Percentiles rank a stretch among this genome's conserved stretches.
Conservation (phyloP, 164 flowering plant genomes). For the Vitis amurensis region DNA sequence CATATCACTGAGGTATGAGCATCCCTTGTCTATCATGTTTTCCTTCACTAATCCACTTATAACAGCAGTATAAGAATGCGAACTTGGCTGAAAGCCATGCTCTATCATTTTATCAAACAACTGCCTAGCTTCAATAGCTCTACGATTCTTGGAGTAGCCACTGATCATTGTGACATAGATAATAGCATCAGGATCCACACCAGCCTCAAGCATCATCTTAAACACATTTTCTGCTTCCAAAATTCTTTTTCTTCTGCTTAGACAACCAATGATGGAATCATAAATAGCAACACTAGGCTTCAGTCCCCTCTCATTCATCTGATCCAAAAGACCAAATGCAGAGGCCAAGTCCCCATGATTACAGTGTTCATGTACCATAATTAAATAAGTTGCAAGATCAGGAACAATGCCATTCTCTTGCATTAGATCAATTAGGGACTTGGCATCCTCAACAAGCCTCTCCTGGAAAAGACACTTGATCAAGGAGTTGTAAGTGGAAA, state of each 20-base stretch:
- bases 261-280: conserved; percentile 45
- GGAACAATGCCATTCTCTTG: conserved; percentile 39
- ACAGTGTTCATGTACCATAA: conserved; percentile 50
- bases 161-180: conserved; percentile 57
- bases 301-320: conserved; percentile 48
- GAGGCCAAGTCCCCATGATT: conserved; percentile 37
- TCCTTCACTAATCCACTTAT: conserved; percentile 59
- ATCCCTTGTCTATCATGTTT: conserved; percentile 49
- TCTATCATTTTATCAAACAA: conserved; percentile 53
- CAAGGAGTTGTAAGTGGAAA: conserved; percentile 60
- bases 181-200: conserved; percentile 50
- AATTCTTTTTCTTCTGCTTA: conserved; percentile 44
- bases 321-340: conserved; percentile 38
- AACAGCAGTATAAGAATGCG: conserved; percentile 50
- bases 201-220: conserved; percentile 50
- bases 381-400: conserved; percentile 45
- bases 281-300: conserved; percentile 64
- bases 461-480: conserved; percentile 48
- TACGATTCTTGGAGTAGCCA: conserved; percentile 57
- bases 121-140: conserved; percentile 34
- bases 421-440: conserved; percentile 36
- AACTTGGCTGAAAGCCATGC: conserved; percentile 39
- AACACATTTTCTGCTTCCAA: conserved; percentile 53
- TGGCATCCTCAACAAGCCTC: conserved; percentile 38
- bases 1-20: conserved; percentile 52